Evolutionary conservation across 139 green algal genomes (phyloP).

Genomic region (Chlorella ohadii): DNA sequence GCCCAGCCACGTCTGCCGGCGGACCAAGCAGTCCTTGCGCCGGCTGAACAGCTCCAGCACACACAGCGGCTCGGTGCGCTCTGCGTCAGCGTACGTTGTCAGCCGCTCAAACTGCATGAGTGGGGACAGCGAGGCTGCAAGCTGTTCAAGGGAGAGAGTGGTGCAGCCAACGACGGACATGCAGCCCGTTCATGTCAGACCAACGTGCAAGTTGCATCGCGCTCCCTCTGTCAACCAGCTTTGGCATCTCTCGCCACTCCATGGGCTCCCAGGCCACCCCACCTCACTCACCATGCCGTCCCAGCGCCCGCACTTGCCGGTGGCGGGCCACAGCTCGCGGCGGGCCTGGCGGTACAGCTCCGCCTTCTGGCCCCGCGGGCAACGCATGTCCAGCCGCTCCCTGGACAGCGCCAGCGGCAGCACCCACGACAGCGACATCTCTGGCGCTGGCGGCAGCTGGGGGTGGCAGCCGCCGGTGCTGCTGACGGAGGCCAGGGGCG

Average conservation of each 20-base stretch:
- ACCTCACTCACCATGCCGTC: slow-evolving; percentile 77
- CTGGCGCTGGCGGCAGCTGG: slow-evolving; percentile 1
- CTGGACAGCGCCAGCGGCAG: slow-evolving; percentile 69
- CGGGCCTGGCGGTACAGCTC: slow-evolving; percentile 58
- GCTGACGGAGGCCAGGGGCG: background rate
- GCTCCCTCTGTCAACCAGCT: too few relatives aligned
- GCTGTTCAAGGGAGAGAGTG: background rate
- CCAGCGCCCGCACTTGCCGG: slow-evolving; percentile 82
- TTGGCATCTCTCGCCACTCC: too few relatives aligned
- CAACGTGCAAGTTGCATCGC: too few relatives aligned
- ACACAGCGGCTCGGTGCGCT: background rate
- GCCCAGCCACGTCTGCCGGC: slow-evolving; percentile 43
- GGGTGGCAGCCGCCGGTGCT: background rate
- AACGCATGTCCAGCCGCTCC: slow-evolving; percentile 86
- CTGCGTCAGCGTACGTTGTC: slow-evolving; percentile 46
- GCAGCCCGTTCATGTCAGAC: too few relatives aligned
- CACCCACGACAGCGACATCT: slow-evolving; percentile 84
- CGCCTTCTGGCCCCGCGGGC: slow-evolving; percentile 70
- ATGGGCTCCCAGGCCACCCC: too few relatives aligned
- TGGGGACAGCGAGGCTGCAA: background rate
- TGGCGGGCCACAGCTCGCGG: slow-evolving; percentile 84
- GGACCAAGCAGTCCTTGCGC: slow-evolving; percentile 73
- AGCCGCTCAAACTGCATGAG: slow-evolving; percentile 10
- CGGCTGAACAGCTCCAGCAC: slow-evolving; percentile 64
- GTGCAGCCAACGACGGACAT: too few relatives aligned